Evolutionary conservation across 306 rosid genomes (phyloP).

Genomic region (Vicia villosa): DNA sequence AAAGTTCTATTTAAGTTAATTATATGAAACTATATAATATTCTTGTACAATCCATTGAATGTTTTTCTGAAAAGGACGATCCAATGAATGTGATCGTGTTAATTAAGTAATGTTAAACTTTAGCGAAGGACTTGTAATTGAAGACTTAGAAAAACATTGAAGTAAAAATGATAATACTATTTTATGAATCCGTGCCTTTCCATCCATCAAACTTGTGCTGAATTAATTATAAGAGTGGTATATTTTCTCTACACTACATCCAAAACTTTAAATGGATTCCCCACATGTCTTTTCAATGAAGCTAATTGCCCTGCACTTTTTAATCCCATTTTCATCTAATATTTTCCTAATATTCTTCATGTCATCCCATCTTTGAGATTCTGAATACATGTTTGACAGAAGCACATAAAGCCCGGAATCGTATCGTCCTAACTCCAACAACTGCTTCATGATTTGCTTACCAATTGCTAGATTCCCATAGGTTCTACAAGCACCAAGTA

Average conservation of each 20-base stretch:
- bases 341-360: conserved; percentile 65
- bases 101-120: neutral
- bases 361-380: conserved; percentile 71
- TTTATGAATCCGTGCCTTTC: neutral
- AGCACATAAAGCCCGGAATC: conserved; percentile 69
- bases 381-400: conserved; percentile 70
- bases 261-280: conserved; percentile 32
- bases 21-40: neutral
- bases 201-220: conserved; percentile 22
- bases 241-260: conserved; percentile 40
- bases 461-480: conserved; percentile 57
- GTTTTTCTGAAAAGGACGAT: neutral
- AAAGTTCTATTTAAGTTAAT: neutral
- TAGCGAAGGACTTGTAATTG: neutral
- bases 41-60: neutral
- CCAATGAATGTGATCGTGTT: neutral
- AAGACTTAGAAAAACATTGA: neutral
- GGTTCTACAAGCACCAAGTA: conserved; percentile 80
- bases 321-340: conserved; percentile 54
- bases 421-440: conserved; percentile 56
- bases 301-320: conserved; percentile 68
- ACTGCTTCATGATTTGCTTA: conserved; percentile 66
- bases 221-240: conserved; percentile 25
- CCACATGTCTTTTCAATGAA: conserved; percentile 52
- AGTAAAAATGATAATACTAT: neutral